phyloP scores from a whole-genome alignment of 139 green algal genomes.

The Pseudopediastrum boryanum region DNA sequence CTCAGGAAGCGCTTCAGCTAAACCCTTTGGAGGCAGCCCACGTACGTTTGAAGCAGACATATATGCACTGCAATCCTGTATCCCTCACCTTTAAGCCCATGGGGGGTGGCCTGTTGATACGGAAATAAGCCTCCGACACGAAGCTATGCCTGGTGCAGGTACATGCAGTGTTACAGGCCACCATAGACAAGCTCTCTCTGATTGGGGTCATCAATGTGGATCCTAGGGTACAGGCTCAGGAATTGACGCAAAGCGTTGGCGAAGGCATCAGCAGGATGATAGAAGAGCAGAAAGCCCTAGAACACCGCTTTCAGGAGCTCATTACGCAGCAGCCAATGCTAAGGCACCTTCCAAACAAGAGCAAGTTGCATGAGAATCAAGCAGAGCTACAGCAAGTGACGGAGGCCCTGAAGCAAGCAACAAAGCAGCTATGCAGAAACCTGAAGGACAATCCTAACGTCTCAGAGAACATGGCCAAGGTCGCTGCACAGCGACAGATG shows the following conservation, averaged over 20 bases:
- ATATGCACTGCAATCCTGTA: too few relatives aligned
- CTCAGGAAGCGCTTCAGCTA: slow-evolving; percentile 47
- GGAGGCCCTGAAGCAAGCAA: slow-evolving; percentile 68
- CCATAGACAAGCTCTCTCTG: slow-evolving; percentile 63
- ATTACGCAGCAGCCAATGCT: slow-evolving; percentile 62
- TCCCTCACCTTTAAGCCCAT: not conserved
- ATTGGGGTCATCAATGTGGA: slow-evolving; percentile 69
- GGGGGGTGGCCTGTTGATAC: not conserved
- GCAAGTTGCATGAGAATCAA: slow-evolving; percentile 69
- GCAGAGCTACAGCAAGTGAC: slow-evolving; percentile 70
- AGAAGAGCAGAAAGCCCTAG: slow-evolving; percentile 73
- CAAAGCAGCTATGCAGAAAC: slow-evolving; percentile 77
- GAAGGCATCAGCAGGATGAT: slow-evolving; percentile 82
- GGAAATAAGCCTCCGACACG: not conserved
- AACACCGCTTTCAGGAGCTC: slow-evolving; percentile 71
- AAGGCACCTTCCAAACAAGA: slow-evolving; percentile 70
- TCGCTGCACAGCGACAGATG: slow-evolving; percentile 61
- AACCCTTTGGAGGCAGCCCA: slow-evolving; percentile 41
- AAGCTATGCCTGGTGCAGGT: slow-evolving; percentile 46
- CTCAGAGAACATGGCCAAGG: slow-evolving; percentile 84
- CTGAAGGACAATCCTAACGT: slow-evolving; percentile 87
- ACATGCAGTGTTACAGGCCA: slow-evolving; percentile 58
- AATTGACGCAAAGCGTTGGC: slow-evolving; percentile 73
- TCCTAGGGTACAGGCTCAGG: slow-evolving; percentile 67
- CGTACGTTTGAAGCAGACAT: slow-evolving; percentile 22